These are phyloP conservation scores for Dryadomyces quercus-mongolicae DNA, from an alignment of 2,329 filamentous ascomycete species.

Conservation along the genomic window DNA sequence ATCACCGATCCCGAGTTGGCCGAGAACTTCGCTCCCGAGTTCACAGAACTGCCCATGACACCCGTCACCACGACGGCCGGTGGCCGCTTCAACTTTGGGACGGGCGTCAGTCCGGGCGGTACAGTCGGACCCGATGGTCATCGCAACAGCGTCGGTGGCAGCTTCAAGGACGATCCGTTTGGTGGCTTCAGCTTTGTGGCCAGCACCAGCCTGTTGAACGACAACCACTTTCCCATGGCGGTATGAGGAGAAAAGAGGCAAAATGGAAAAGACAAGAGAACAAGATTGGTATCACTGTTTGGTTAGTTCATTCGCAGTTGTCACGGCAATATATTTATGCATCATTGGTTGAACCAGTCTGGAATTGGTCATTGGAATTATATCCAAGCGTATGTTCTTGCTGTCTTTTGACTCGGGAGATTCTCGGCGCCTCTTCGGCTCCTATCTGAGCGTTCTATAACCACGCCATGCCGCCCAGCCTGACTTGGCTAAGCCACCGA, in stretches of 20 bases:
- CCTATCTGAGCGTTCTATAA: neutral
- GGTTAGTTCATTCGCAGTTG: no score
- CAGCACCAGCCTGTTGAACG: conserved; percentile 39
- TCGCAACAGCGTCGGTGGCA: conserved; percentile 1
- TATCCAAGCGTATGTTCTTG: no score
- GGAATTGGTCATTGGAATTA: no score
- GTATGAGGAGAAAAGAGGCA: no score
- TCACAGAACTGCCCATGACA: conserved; percentile 74
- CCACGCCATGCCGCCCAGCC: neutral
- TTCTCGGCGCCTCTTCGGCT: no score
- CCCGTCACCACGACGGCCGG: conserved; percentile 40
- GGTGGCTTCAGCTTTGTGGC: conserved; percentile 54
- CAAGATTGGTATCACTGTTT: no score
- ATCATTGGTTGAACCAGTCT: no score
- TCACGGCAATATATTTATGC: no score
- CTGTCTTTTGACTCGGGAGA: no score
- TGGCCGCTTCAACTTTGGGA: neutral
- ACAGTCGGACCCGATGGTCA: neutral
- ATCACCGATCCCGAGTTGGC: conserved; percentile 93
- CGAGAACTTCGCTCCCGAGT: conserved; percentile 92
- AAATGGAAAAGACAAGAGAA: neutral
- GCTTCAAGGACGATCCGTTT: conserved; percentile 43
- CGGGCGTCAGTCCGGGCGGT: neutral
- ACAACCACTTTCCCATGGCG: conserved; percentile 26
- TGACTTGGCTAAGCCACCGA: neutral